Percentiles rank a stretch among this genome's conserved stretches.
These are phyloP conservation scores for Apophysomyces sp. DNA, from an alignment of 371 early-diverging fungal genomes.

Conservation along the genomic window DNA sequence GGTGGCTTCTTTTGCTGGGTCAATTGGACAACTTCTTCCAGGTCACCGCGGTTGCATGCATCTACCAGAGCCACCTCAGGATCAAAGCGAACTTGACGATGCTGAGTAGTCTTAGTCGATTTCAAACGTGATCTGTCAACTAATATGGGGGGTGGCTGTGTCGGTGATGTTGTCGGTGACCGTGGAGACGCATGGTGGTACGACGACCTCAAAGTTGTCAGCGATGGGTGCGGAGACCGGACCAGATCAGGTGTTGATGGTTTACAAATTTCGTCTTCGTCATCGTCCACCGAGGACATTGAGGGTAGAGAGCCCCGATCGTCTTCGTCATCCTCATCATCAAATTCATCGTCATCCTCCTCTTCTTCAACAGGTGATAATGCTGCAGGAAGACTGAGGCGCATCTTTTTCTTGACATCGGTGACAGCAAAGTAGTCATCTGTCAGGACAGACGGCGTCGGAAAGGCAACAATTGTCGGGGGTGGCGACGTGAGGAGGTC, in stretches of 20 bases:
- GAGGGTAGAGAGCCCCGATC: neutral
- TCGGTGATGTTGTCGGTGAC: neutral
- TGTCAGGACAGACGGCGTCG: neutral
- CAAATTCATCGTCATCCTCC: slow-evolving; percentile 2
- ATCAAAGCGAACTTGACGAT: slow-evolving; percentile 35
- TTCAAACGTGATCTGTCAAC: neutral
- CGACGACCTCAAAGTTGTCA: neutral
- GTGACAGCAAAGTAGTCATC: neutral
- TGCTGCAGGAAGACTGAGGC: neutral
- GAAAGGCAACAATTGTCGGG: neutral
- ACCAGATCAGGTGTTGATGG: neutral
- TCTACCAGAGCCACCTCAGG: slow-evolving; percentile 33
- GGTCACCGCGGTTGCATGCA: slow-evolving; percentile 40
- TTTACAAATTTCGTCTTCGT: neutral
- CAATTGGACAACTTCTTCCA: neutral
- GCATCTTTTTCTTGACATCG: neutral
- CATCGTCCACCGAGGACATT: neutral
- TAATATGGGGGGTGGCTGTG: neutral
- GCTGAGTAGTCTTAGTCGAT: neutral
- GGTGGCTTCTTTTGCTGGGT: neutral
- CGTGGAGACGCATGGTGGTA: neutral
- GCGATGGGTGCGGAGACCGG: neutral
- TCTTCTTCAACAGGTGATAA: slow-evolving; percentile 3
- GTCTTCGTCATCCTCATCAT: neutral
- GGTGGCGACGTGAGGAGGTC: neutral